A percentile compares a stretch with the other conserved stretches of the same genome.
Evolutionary conservation across 2,329 filamentous ascomycete genomes (phyloP).

Genomic region (Alternaria sp.): DNA sequence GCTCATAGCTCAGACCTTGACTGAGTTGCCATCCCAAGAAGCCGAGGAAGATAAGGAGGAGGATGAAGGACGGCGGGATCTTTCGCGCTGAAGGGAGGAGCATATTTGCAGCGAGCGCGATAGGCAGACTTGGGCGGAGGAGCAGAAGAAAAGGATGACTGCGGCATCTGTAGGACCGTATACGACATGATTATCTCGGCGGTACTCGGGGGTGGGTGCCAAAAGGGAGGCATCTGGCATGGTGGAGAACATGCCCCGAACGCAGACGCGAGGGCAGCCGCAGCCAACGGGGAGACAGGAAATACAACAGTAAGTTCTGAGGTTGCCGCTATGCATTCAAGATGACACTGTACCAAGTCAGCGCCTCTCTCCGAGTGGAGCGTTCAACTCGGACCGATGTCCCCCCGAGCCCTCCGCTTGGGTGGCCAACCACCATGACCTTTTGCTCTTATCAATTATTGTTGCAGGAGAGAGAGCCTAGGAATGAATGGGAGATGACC

Average conservation of each 20-base stretch:
- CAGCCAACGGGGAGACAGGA: neutral
- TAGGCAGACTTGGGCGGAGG: neutral
- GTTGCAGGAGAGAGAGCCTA: too few relatives aligned
- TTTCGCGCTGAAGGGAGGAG: constrained; percentile 36
- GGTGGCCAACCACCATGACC: too few relatives aligned
- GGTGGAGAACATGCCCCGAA: constrained; percentile 20
- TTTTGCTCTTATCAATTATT: too few relatives aligned
- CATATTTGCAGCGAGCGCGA: constrained; percentile 28
- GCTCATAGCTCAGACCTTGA: constrained; percentile 31
- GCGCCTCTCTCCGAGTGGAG: constrained; percentile 3
- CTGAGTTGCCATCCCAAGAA: constrained; percentile 46
- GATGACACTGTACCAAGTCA: neutral
- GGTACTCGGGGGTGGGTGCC: constrained; percentile 18
- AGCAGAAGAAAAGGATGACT: constrained; percentile 5
- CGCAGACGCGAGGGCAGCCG: neutral
- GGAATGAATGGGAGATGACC: too few relatives aligned
- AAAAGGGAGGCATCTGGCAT: constrained; percentile 14
- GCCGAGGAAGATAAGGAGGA: constrained; percentile 41
- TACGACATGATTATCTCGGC: constrained; percentile 14
- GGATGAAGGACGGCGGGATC: constrained; percentile 33
- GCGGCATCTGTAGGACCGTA: constrained; percentile 4
- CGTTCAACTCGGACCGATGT: neutral
- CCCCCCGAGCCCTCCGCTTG: neutral
- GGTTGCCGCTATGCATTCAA: neutral
- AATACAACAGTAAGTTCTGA: neutral